Base-by-base conservation (phyloP, 2,329 filamentous ascomycete species). In the Zelopaecilomyces penicillatus region DNA sequence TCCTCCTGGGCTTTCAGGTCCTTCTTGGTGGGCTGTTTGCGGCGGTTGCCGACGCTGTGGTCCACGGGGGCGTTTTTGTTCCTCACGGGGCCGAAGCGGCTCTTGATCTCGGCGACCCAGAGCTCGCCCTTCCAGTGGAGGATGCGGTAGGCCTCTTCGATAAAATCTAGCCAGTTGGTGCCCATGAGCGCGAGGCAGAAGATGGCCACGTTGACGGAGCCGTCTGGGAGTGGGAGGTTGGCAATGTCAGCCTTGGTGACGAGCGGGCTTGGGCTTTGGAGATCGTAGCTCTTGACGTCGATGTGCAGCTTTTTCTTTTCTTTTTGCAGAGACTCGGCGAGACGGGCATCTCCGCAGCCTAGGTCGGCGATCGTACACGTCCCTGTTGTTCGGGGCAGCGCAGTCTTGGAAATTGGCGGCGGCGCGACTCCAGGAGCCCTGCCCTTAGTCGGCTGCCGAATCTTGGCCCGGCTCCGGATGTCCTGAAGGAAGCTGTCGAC, bases 111-210 rank as follows among this genome's bases (percentile, higher is more conserved):
- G 39, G 88, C 87, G 42, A 98, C 79, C 93, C 93, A 98, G 43
- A 95, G 81, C 71, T 98, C 93, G 54, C 93, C 93, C 60, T 93
- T 91, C 78, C 89, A 90, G 59, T 88, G 84, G 50, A 98, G 76
- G 42, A 97, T 75, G 43, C 93, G 83, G 71, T 88, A 95, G 10
- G 91, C 91, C 69, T 98, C 93, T 67, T 97, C 93, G 57, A 98
- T 78, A 63, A 98, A 97, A 56, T 88, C 83, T 43, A 95, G 78
- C 91, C 93, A 98, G 69, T 98, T 98, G 44, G 93, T 98, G 59
- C 93, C 93, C 93, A 98, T 98, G 47, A 98, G 78, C 41, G 91
- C 93, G 30, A 98, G 76, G 65, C 93, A 98, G 72, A 97, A 97
- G 54, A 98, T 83, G 40, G 87, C 87, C 5, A 98, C 75, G 63